Conservation (phyloP, 2,329 filamentous ascomycete species). For the Sarocladium oryzae region DNA sequence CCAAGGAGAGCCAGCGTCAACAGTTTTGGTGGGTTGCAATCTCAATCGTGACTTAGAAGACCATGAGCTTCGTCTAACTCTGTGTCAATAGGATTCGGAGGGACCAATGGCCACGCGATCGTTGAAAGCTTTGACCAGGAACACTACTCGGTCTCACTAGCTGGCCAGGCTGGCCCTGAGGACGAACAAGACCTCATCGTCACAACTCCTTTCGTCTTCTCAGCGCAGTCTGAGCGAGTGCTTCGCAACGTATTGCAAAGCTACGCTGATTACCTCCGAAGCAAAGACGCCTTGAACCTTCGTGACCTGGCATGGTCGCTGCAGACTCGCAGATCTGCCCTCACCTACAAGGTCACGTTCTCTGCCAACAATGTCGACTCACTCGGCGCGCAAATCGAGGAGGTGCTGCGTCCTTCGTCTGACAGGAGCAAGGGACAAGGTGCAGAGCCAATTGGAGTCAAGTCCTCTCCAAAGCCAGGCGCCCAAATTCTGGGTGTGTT, state of each 20-base stretch:
- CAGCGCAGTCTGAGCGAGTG: constrained; percentile 50
- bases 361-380: not conserved
- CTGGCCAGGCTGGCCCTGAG: constrained; percentile 27
- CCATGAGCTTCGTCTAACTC: too few species aligned
- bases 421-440: not conserved
- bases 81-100: too few species aligned
- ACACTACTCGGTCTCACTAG: not conserved
- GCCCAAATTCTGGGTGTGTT: constrained; percentile 18
- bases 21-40: too few species aligned
- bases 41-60: too few species aligned
- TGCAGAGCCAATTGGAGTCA: not conserved
- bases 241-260: constrained; percentile 45
- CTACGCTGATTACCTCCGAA: constrained; percentile 46
- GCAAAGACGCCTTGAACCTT: constrained; percentile 41
- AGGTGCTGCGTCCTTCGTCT: too few species aligned
- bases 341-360: not conserved
- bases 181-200: constrained; percentile 46
- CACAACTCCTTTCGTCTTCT: constrained; percentile 36
- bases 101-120: constrained; percentile 35
- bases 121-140: constrained; percentile 33
- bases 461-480: not conserved
- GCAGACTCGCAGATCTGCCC: constrained; percentile 42
- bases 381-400: not conserved
- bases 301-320: constrained; percentile 28
- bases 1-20: constrained; percentile 16